phyloP scores from a whole-genome alignment of 495 filamentous ascomycete species.

The Penicillium bialowiezense region DNA sequence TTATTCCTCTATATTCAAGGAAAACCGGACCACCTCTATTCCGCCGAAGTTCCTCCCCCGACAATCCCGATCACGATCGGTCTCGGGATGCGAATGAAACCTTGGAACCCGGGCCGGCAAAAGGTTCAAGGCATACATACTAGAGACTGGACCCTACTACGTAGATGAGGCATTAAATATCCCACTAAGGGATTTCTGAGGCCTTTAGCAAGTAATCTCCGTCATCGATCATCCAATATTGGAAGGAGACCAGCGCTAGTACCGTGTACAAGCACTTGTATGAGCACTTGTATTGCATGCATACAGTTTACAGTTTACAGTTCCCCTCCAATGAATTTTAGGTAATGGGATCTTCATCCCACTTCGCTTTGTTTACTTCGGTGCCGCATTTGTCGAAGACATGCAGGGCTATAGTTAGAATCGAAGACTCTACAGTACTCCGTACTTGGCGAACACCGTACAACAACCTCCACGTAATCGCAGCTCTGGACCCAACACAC shows the following conservation, averaged over 20 bases:
- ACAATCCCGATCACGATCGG: constrained; percentile 7
- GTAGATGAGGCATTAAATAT: constrained; percentile 5
- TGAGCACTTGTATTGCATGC: too few species aligned
- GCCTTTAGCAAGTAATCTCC: background rate
- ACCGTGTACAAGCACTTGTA: too few species aligned
- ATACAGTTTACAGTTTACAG: background rate
- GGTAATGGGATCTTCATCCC: background rate
- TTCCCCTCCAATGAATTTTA: background rate
- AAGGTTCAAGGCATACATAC: background rate
- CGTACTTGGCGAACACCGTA: too few species aligned
- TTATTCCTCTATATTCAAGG: too few species aligned
- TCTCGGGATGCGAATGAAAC: background rate
- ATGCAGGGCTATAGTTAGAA: too few species aligned
- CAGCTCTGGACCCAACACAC: too few species aligned
- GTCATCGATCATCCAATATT: background rate
- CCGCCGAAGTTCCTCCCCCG: constrained; percentile 1
- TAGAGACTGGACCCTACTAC: background rate
- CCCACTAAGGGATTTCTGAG: background rate
- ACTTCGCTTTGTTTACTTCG: too few species aligned
- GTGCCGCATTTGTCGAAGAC: too few species aligned
- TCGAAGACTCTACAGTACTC: too few species aligned
- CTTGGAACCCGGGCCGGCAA: background rate
- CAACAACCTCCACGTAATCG: too few species aligned
- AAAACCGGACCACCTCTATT: background rate
- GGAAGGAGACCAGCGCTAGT: background rate